These are phyloP conservation scores for Cyclotella distinguenda DNA, from an alignment of 108 stramenopile species.

Conservation along the genomic window DNA sequence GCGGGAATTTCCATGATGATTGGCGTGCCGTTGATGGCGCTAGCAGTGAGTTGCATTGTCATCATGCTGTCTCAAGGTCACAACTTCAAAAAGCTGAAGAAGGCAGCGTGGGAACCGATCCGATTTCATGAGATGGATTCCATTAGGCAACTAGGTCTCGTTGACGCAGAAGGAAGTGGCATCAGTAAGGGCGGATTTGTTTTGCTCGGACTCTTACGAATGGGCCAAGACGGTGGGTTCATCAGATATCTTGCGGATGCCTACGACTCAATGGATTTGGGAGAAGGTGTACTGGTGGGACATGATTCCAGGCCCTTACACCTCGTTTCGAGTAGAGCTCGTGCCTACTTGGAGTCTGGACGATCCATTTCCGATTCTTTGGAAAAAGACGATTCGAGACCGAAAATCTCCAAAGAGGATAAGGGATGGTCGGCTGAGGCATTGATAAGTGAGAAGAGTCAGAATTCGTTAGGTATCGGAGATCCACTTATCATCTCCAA, in stretches of 20 bases:
- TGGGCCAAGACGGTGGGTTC: conserved; percentile 39
- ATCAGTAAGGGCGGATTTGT: conserved; percentile 33
- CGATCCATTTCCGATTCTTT: too few species aligned
- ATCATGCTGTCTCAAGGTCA: conserved; percentile 36
- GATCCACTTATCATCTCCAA: too few species aligned
- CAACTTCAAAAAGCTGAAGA: conserved; percentile 22
- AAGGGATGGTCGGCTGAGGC: too few species aligned
- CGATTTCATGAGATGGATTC: conserved; percentile 15
- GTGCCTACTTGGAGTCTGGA: too few species aligned
- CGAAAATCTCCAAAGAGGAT: too few species aligned
- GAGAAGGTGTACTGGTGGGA: conserved; percentile 19
- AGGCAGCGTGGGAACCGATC: conserved; percentile 35
- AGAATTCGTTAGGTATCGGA: too few species aligned
- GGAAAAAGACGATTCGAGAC: too few species aligned
- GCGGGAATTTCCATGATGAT: conserved; percentile 35
- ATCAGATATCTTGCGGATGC: conserved; percentile 39
- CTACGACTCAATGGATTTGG: conserved; percentile 16
- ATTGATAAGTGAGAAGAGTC: too few species aligned
- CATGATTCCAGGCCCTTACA: too few species aligned
- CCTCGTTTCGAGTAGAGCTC: too few species aligned
- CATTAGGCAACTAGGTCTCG: conserved; percentile 16
- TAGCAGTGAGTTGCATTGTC: conserved; percentile 31
- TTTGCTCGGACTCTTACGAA: conserved; percentile 29
- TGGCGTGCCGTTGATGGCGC: conserved; percentile 42
- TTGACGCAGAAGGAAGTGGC: not conserved